Evolutionary conservation across 768 basidiomycete species (phyloP).

Genomic region (Boletellus sp.): DNA sequence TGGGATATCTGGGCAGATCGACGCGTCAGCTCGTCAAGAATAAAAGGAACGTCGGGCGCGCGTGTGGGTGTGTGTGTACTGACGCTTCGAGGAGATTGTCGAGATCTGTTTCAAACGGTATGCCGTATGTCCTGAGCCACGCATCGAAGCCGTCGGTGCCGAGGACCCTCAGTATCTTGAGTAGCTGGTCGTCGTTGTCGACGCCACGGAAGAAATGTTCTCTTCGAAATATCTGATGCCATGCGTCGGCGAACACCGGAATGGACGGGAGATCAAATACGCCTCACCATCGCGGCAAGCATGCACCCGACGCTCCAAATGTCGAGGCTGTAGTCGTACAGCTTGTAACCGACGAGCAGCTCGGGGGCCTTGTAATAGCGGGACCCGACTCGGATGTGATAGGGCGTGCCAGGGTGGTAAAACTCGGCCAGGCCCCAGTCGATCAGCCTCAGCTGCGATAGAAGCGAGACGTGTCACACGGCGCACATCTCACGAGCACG

Average conservation of each 20-base stretch:
- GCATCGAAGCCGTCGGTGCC: conserved; percentile 64
- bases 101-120: conserved; percentile 61
- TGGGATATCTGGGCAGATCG: conserved; percentile 50
- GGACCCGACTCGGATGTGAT: conserved; percentile 69
- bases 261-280: neutral
- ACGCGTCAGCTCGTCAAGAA: conserved; percentile 1
- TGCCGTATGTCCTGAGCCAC: conserved; percentile 58
- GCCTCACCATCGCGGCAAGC: conserved; percentile 66
- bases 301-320: conserved; percentile 76
- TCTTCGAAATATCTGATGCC: conserved; percentile 58
- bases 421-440: conserved; percentile 80
- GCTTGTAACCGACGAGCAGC: conserved; percentile 65
- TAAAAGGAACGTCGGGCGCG: neutral
- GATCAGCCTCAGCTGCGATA: conserved; percentile 49
- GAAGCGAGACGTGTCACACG: neutral
- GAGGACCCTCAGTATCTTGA: conserved; percentile 64
- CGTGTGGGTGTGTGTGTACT: too few relatives aligned
- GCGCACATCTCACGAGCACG: too few relatives aligned
- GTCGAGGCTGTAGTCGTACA: conserved; percentile 69
- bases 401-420: conserved; percentile 65
- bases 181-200: conserved; percentile 70
- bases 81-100: conserved; percentile 53
- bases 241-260: neutral
- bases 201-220: conserved; percentile 75
- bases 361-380: conserved; percentile 76